Evolutionary conservation across 2,329 filamentous ascomycete genomes (phyloP).

Genomic region (Colletotrichum cereale): DNA sequence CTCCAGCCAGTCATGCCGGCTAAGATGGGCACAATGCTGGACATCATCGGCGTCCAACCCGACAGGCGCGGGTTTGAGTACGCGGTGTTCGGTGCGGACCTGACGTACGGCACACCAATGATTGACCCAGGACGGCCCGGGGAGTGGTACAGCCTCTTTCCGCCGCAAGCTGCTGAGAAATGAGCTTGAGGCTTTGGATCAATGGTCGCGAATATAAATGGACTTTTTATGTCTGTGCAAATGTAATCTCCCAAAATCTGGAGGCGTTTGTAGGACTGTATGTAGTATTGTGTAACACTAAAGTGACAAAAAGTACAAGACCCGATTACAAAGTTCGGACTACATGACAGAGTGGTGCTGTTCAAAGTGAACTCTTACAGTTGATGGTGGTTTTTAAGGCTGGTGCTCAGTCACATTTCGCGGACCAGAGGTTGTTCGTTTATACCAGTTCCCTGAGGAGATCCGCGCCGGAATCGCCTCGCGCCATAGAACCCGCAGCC

Average conservation of each 20-base stretch:
- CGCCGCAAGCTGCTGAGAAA: slow-evolving; percentile 22
- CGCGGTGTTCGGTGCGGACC: slow-evolving; percentile 74
- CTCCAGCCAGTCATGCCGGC: slow-evolving; percentile 91
- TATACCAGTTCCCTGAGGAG: neutral
- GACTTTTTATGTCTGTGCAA: neutral
- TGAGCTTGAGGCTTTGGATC: neutral
- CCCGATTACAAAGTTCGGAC: neutral
- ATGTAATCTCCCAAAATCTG: neutral
- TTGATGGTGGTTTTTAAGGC: neutral
- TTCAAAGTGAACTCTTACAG: neutral
- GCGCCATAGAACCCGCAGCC: neutral
- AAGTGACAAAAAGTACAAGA: neutral
- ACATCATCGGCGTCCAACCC: slow-evolving; percentile 79
- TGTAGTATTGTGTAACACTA: neutral
- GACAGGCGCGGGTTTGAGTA: slow-evolving; percentile 73
- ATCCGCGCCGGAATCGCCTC: too few species aligned
- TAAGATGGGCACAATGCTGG: slow-evolving; percentile 79
- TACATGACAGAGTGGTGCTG: neutral
- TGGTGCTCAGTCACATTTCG: neutral
- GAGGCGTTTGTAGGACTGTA: neutral
- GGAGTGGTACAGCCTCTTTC: slow-evolving; percentile 27
- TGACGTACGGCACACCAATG: slow-evolving; percentile 70
- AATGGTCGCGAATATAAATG: too few species aligned
- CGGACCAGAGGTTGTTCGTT: neutral
- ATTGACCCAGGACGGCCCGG: slow-evolving; percentile 14